Evolutionary conservation across 768 basidiomycete genomes (phyloP).

Genomic region (Pleurotus eryngii): DNA sequence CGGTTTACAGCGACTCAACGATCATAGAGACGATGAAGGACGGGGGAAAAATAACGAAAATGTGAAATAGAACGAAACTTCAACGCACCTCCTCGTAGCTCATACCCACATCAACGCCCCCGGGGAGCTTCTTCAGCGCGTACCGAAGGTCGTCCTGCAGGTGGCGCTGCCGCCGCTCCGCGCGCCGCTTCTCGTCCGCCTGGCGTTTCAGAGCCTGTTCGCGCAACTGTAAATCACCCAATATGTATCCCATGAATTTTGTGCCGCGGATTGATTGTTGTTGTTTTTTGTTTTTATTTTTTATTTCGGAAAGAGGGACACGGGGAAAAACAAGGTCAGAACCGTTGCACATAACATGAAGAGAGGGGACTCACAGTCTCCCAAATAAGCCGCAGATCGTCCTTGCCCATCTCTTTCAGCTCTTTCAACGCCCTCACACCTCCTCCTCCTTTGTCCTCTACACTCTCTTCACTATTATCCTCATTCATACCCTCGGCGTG

Average conservation of each 20-base stretch:
- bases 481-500: no score
- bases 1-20: no score
- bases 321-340: no score
- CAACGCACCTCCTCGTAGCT: slow-evolving; percentile 76
- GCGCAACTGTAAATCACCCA: slow-evolving; percentile 51
- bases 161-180: slow-evolving; percentile 82
- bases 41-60: no score
- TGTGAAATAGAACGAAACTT: no score
- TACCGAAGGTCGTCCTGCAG: slow-evolving; percentile 95
- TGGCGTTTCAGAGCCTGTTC: slow-evolving; percentile 69
- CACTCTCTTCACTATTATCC: no score
- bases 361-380: slow-evolving; percentile 45
- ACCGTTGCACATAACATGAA: neutral
- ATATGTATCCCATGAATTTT: neutral
- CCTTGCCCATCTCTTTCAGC: slow-evolving; percentile 42
- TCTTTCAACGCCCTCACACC: slow-evolving; percentile 47
- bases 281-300: no score
- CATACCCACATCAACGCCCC: slow-evolving; percentile 71
- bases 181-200: slow-evolving; percentile 82
- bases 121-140: slow-evolving; percentile 85
- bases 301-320: no score
- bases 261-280: no score
- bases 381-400: slow-evolving; percentile 58
- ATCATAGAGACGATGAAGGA: no score
- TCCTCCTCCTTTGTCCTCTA: no score